Evolutionary conservation across 1,139 yeast species (phyloP).

Genomic region (Pichia cactophila): DNA sequence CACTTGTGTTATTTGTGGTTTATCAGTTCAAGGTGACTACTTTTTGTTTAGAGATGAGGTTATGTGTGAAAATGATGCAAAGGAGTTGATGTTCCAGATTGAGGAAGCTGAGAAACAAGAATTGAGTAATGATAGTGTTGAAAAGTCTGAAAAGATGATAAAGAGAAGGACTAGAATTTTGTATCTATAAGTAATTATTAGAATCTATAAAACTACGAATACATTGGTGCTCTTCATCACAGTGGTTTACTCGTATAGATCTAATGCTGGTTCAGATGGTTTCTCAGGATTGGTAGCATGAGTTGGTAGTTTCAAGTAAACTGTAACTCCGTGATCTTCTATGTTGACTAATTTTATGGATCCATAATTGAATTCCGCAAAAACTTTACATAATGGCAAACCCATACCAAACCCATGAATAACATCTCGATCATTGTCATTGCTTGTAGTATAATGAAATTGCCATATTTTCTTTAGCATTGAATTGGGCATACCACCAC

Average conservation of each 20-base stretch:
- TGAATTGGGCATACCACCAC: constrained; percentile 23
- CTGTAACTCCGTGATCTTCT: constrained; percentile 20
- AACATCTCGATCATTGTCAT: constrained; percentile 21
- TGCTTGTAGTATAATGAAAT: constrained; percentile 26
- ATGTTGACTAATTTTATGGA: constrained; percentile 17
- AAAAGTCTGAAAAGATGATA: constrained; percentile 15
- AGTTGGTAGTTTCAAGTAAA: constrained; percentile 19
- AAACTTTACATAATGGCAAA: constrained; percentile 24
- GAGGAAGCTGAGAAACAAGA: constrained; percentile 13
- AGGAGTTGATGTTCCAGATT: constrained; percentile 13
- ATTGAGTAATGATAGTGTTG: neutral
- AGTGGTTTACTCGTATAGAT: constrained; percentile 1
- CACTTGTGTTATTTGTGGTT: constrained; percentile 46
- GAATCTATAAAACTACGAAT: neutral
- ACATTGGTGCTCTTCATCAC: neutral
- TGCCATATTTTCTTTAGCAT: constrained; percentile 23
- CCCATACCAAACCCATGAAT: constrained; percentile 28
- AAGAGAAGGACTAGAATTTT: constrained; percentile 27
- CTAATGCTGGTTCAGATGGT: constrained; percentile 1
- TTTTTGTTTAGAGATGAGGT: constrained; percentile 43
- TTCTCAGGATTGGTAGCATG: neutral
- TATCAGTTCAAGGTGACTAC: constrained; percentile 46
- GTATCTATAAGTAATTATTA: constrained; percentile 16
- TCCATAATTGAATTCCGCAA: constrained; percentile 23
- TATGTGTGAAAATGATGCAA: constrained; percentile 40